These are phyloP conservation scores for Heliophila coronopifolia DNA, from an alignment of 441 rosid genomes.

Conservation along the genomic window DNA sequence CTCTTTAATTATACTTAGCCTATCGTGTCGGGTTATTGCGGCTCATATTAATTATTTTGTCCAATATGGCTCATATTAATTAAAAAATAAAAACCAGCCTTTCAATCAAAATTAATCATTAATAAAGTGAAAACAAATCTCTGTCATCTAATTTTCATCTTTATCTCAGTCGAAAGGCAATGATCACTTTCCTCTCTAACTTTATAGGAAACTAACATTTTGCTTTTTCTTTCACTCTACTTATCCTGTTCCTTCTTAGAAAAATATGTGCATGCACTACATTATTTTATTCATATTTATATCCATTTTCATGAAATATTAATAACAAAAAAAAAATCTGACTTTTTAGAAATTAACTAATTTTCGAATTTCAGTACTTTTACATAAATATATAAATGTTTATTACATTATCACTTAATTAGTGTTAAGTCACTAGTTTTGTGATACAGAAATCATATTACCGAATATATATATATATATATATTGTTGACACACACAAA, in stretches of 20 bases:
- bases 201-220: conserved; percentile 32
- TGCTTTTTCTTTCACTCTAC: conserved; percentile 25
- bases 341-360: background rate
- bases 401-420: background rate
- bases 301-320: background rate
- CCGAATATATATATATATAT: too few species aligned
- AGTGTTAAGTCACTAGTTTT: background rate
- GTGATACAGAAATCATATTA: conserved; percentile 9
- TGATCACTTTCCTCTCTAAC: conserved; percentile 30
- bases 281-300: background rate
- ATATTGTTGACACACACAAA: too few species aligned
- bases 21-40: too few species aligned
- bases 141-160: conserved; percentile 18
- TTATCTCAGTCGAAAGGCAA: conserved; percentile 28
- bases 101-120: conserved; percentile 22
- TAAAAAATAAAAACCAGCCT: too few species aligned
- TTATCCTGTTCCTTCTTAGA: conserved; percentile 16
- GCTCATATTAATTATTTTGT: too few species aligned
- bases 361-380: background rate
- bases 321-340: background rate
- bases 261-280: conserved; percentile 18
- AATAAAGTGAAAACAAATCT: conserved; percentile 23
- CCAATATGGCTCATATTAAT: too few species aligned
- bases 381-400: background rate
- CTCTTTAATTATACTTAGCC: too few species aligned